Evolutionary conservation across 192 early-diverging fungal genomes (phyloP), one percentile per base, ranked within the genome.

Genomic region (Backusella circina): DNA sequence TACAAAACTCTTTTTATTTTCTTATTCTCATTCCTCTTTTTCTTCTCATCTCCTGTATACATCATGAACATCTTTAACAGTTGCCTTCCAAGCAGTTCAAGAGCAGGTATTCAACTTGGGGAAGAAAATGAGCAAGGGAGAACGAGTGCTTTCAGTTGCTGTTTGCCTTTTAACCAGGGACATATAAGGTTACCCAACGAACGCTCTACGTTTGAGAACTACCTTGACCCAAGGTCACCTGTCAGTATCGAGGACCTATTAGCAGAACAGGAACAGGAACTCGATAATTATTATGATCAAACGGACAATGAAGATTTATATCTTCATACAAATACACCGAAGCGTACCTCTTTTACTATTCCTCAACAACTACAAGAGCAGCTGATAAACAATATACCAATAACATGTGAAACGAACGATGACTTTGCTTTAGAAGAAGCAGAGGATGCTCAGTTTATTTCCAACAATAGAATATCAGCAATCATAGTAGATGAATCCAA

Each of bases 391-490:
- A 51, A 51, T 51, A 61, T 61, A 61, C 26, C 54, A 57, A 1
- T 7, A 28, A 51, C 12, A 2, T 15, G n/a, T 51, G 21, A n/a
- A 21, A 10, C 5, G 4, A 23, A 26, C 4, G 54, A 61, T 28
- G 54, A 61, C 3, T 61, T 61, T 61, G 23, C 16, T 31, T 15
- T 70, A 30, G 23, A 23, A 41, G 69, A 70, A 18, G 69, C 38
- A 47, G 69, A 70, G 15, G 69, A 70, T 41, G 69, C 69, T 70
- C 39, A 70, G 28, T 41, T 30, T 47, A 18, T 70, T 12, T 70
- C 69, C 31, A 37, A 70, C 12, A 23, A 70, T 44, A 35, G 69
- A 47, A 70, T 70, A 70, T 70, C 69, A 30, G 69, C 69, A 30
- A 70, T 70, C 3, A 35, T 70, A 18, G 15, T 70, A 4, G 69